A percentile compares a stretch with the other conserved stretches of the same genome.
These are phyloP conservation scores for Alternaria triticimaculans DNA, from an alignment of 2,329 filamentous ascomycete species.

Conservation along the genomic window DNA sequence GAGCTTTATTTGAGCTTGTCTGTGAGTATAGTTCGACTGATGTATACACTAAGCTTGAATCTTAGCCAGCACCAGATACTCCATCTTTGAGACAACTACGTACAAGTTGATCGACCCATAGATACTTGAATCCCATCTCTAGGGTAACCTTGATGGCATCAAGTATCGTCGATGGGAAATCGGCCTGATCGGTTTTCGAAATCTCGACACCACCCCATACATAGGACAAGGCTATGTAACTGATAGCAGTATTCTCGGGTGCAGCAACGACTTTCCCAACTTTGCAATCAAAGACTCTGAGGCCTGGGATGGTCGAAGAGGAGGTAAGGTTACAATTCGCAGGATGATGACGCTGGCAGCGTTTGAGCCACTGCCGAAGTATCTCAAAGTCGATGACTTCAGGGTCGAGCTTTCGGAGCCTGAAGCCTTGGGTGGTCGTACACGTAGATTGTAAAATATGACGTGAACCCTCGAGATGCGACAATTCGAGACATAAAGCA, in stretches of 20 bases:
- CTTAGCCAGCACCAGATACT: too few species aligned
- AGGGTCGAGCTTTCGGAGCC: rapidly evolving
- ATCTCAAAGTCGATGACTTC: not conserved
- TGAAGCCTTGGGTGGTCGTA: rapidly evolving
- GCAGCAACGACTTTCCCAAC: not conserved
- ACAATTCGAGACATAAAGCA: too few species aligned
- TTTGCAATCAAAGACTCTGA: not conserved
- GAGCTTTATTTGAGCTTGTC: not conserved
- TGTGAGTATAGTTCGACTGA: not conserved
- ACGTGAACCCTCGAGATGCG: too few species aligned
- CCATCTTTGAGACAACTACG: not conserved
- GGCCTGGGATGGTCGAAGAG: not conserved
- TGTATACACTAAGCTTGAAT: not conserved
- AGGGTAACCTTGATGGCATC: not conserved
- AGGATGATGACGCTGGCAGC: not conserved
- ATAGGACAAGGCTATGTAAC: not conserved
- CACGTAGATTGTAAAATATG: too few species aligned
- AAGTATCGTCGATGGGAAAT: not conserved
- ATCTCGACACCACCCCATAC: not conserved
- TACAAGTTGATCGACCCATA: not conserved
- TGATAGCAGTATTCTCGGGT: not conserved
- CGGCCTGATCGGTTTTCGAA: too few species aligned
- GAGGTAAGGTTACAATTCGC: rapidly evolving
- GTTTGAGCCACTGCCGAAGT: not conserved
- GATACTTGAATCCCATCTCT: not conserved